Evolutionary conservation across 371 early-diverging fungal species (phyloP).

Genomic region (Mucor piriformis): DNA sequence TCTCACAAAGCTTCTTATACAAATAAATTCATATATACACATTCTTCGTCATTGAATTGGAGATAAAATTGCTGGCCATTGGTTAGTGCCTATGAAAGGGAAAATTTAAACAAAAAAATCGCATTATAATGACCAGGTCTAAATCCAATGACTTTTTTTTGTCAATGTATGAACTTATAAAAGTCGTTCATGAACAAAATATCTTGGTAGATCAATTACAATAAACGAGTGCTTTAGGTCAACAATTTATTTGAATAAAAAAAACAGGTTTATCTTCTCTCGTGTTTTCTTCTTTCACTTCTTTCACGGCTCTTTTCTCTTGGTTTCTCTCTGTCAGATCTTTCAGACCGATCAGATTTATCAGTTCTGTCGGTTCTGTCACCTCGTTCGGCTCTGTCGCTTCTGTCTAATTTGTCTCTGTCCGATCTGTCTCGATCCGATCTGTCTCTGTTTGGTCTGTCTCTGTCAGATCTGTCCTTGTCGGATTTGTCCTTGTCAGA

Average conservation of each 20-base stretch:
- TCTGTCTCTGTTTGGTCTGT: not conserved
- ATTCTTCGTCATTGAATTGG: no score
- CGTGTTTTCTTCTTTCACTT: slow-evolving; percentile 2
- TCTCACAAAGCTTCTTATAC: no score
- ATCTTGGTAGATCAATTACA: no score
- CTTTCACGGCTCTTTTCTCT: not conserved
- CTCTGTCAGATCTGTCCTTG: not conserved
- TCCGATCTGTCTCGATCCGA: not conserved
- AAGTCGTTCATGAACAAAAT: no score
- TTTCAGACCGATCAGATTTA: not conserved
- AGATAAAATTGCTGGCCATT: no score
- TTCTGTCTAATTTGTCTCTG: not conserved
- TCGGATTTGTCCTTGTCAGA: not conserved
- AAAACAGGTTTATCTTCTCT: not conserved
- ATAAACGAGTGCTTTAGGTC: no score
- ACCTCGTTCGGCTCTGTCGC: not conserved
- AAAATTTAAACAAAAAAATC: no score
- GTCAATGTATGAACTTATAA: no score
- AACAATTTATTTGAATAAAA: not conserved
- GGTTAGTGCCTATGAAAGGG: no score
- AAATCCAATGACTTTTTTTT: no score
- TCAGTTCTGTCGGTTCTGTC: not conserved
- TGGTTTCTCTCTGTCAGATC: not conserved
- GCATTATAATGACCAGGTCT: no score
- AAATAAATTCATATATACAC: no score